Base-by-base conservation (phyloP, 129 eudicot species). In the Kitagawia praeruptora region DNA sequence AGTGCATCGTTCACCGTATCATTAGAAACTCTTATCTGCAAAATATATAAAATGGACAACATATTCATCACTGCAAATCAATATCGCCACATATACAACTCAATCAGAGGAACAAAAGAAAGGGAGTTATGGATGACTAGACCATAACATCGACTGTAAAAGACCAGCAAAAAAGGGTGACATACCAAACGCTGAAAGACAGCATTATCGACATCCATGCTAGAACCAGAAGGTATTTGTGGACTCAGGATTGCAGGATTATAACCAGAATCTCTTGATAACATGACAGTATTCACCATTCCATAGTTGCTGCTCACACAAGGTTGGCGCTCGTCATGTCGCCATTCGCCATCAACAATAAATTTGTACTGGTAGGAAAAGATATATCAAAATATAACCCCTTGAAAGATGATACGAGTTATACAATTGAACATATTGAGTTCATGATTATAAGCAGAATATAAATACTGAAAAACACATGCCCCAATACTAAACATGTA, bases 281-380 rank as follows among this genome's bases (percentile, higher is more conserved):
- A 80, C 78, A 91, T 87, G 75, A 93, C 87, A 27, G 96, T 91
- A 79, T 93, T 91, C 78, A 93, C 96, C 9, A 67, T 86, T 71
- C 96, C 98, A 81, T 85, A 80, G 78, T 74, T 91, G 77, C 96
- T 89, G 70, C 83, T 89, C 75, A 89, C 88, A 82, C 82, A 89
- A 15, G 94, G 94, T 82, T 91, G 94, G 81, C 80, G 87, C 69
- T 91, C 97, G 38, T 93, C 98, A 78, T 93, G 97, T 25, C 97
- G 83, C 97, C 97, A 93, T 81, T 93, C 98, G 56, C 98, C 98
- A 82, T 93, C 98, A 82, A 93, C 98, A 75, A 89, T 86, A 85
- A 91, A 93, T 76, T 93, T 93, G 86, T 86, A 93, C 98, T 93
- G 91, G 87, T 45, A 74, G 5, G 14, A 74, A 25, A 42, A 46